Evolutionary conservation across 768 basidiomycete species (phyloP).

Genomic region (Rhizopogon vesiculosus): DNA sequence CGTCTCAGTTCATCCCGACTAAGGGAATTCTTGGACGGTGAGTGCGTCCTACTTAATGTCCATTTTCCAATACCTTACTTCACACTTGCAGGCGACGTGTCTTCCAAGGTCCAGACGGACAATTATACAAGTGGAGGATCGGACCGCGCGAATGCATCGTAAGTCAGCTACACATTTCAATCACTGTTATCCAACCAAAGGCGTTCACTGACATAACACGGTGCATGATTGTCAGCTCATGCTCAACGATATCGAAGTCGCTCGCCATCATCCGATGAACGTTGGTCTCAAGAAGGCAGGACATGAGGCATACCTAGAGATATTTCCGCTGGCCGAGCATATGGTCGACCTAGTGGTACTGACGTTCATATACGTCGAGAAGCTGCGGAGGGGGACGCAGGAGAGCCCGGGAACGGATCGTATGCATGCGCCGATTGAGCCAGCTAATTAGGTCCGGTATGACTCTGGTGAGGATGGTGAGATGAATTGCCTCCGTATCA

Average conservation of each 20-base stretch:
- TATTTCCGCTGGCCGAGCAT: slow-evolving; percentile 15
- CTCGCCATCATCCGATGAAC: not conserved
- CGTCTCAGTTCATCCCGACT: slow-evolving; percentile 10
- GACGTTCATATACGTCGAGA: slow-evolving; percentile 26
- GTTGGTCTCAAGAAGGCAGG: not conserved
- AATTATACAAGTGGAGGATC: slow-evolving; percentile 4
- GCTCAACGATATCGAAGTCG: not conserved
- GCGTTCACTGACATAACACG: not conserved
- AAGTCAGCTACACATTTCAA: not conserved
- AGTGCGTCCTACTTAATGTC: not conserved
- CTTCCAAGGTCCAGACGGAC: slow-evolving; percentile 5
- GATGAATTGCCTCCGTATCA: not conserved
- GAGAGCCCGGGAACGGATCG: slow-evolving; percentile 1
- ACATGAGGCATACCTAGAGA: slow-evolving; percentile 18
- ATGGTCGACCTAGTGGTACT: slow-evolving; percentile 25
- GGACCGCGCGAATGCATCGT: slow-evolving; percentile 1
- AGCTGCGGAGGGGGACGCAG: slow-evolving; percentile 13
- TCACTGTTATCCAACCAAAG: not conserved
- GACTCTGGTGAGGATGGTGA: not conserved
- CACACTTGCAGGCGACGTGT: not conserved
- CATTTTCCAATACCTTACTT: not conserved
- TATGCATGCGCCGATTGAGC: slow-evolving; percentile 1
- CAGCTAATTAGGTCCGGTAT: slow-evolving; percentile 1
- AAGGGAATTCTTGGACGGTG: slow-evolving; percentile 6
- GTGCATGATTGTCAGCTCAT: not conserved